These are phyloP conservation scores for Paecilomyces niveus DNA, from an alignment of 2,329 filamentous ascomycete species.

Conservation along the genomic window DNA sequence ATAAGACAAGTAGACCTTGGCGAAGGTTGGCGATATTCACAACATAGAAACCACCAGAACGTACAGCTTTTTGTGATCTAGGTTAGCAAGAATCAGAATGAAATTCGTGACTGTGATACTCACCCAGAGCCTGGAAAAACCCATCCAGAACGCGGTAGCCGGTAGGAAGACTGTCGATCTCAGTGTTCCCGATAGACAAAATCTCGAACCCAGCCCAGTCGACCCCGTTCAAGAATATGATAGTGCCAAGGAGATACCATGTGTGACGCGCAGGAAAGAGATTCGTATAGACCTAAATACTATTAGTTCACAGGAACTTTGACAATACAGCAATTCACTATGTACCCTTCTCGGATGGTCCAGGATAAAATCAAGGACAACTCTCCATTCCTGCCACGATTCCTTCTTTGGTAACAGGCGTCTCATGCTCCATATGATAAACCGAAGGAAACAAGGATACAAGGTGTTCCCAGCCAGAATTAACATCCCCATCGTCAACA, in stretches of 20 bases:
- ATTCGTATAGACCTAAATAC: slow-evolving; percentile 19
- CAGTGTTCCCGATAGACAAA: slow-evolving; percentile 56
- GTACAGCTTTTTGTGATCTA: slow-evolving; percentile 40
- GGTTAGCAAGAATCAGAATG: slow-evolving; percentile 38
- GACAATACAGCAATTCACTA: not conserved
- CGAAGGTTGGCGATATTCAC: slow-evolving; percentile 51
- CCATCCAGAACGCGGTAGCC: slow-evolving; percentile 55
- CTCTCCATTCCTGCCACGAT: slow-evolving; percentile 21
- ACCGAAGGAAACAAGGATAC: slow-evolving; percentile 57
- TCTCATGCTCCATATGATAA: slow-evolving; percentile 49
- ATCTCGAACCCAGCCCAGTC: slow-evolving; percentile 62
- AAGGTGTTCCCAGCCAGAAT: slow-evolving; percentile 61
- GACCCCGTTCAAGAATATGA: slow-evolving; percentile 53
- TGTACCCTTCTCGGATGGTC: slow-evolving; percentile 25
- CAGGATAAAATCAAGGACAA: slow-evolving; percentile 27
- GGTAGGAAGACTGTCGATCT: slow-evolving; percentile 45
- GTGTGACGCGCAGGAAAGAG: slow-evolving; percentile 59
- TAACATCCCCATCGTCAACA: slow-evolving; percentile 47
- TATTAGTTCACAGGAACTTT: not conserved
- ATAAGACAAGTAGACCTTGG: slow-evolving; percentile 54
- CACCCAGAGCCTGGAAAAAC: slow-evolving; percentile 55
- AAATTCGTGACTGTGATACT: slow-evolving; percentile 54
- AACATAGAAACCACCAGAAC: slow-evolving; percentile 60
- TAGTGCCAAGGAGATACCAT: slow-evolving; percentile 58
- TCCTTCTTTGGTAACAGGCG: slow-evolving; percentile 19